Evolutionary conservation across 306 rosid species (phyloP).

Genomic region (Lotus japonicus): DNA sequence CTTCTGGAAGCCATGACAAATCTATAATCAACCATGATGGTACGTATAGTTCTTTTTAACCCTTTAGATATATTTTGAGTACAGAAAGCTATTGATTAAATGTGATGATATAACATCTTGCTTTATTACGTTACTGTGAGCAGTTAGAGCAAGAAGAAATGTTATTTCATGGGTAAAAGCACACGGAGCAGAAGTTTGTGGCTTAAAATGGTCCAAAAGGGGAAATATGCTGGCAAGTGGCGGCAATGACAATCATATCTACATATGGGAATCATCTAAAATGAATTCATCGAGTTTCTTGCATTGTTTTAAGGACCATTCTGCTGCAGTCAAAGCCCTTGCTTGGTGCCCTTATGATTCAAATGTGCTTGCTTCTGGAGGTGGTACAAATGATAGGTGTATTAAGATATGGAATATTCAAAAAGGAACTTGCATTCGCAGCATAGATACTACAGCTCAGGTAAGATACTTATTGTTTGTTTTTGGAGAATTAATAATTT

Average conservation of each 20-base stretch:
- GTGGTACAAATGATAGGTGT: conserved; percentile 59
- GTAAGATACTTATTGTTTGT: conserved; percentile 28
- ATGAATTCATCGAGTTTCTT: conserved; percentile 60
- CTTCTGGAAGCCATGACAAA: conserved; percentile 77
- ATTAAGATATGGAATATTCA: conserved; percentile 61
- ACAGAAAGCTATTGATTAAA: neutral
- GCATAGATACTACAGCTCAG: conserved; percentile 49
- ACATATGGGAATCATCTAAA: conserved; percentile 65
- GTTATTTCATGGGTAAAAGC: conserved; percentile 31
- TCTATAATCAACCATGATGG: conserved; percentile 69
- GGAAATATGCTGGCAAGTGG: conserved; percentile 77
- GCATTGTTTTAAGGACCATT: conserved; percentile 53
- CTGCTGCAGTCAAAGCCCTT: conserved; percentile 67
- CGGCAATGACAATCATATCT: conserved; percentile 66
- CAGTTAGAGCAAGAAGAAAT: conserved; percentile 53
- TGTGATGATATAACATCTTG: neutral
- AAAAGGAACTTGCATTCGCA: conserved; percentile 40
- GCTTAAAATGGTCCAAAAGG: conserved; percentile 70
- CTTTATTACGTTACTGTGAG: conserved; percentile 2
- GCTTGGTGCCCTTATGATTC: conserved; percentile 72
- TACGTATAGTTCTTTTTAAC: neutral
- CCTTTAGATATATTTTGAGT: neutral
- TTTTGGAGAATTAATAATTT: no score
- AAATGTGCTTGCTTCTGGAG: conserved; percentile 59
- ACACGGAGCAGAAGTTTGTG: conserved; percentile 60